These are phyloP conservation scores for Oryza nivara DNA, from an alignment of 176 grass and related monocot species.

Conservation along the genomic window DNA sequence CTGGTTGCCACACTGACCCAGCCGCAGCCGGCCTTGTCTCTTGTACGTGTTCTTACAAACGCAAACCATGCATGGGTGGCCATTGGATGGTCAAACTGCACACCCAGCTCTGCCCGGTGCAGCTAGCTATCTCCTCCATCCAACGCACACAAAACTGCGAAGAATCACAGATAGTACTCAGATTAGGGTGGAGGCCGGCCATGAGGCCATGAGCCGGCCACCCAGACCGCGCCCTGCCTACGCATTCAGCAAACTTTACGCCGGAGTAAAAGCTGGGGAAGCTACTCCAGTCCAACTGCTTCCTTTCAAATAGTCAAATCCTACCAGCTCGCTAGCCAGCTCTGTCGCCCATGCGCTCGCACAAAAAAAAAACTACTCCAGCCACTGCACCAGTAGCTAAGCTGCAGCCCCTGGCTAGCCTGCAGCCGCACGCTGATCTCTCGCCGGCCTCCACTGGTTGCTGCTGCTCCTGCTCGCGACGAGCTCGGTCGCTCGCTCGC, in stretches of 20 bases:
- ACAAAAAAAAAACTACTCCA: not conserved
- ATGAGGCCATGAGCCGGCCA: not conserved
- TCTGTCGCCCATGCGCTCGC: conserved; percentile 28
- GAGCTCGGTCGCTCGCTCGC: not conserved
- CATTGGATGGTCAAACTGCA: conserved; percentile 52
- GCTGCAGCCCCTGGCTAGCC: not conserved
- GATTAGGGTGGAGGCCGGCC: not conserved
- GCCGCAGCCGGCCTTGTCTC: not conserved
- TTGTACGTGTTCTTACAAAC: not conserved
- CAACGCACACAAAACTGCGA: not conserved
- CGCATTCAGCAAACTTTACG: conserved; percentile 41
- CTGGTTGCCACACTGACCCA: not conserved
- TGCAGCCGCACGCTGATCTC: not conserved
- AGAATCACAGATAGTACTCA: not conserved
- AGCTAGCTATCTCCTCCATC: conserved; percentile 11
- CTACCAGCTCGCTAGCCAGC: conserved; percentile 42
- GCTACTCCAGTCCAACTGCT: conserved; percentile 40
- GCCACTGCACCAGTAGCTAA: not conserved
- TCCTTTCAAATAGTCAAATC: conserved; percentile 64
- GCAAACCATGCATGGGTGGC: not conserved
- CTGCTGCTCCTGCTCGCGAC: not conserved
- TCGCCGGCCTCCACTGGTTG: not conserved
- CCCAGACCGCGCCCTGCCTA: not conserved
- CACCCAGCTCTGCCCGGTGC: conserved; percentile 19
- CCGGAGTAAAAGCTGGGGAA: conserved; percentile 28